Percentiles rank a stretch among this genome's conserved stretches.
Evolutionary conservation across 2,329 filamentous ascomycete genomes (phyloP).

Genomic region (Talaromyces marneffei): DNA sequence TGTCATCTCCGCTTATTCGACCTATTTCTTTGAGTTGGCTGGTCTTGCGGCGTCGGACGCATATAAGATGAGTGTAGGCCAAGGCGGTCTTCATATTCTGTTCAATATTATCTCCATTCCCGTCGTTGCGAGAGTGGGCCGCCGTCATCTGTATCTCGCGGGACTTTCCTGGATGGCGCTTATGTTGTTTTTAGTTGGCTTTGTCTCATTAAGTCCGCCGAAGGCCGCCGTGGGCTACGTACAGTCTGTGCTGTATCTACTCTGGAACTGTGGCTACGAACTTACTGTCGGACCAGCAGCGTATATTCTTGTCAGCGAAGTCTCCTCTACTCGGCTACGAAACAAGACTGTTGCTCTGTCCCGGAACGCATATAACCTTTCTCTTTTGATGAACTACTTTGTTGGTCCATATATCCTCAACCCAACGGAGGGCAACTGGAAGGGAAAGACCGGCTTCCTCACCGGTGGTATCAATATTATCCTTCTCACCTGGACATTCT

Average conservation of each 20-base stretch:
- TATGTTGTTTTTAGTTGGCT: conserved; percentile 34
- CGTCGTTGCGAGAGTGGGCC: conserved; percentile 28
- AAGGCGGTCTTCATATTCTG: conserved; percentile 31
- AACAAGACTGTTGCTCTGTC: conserved; percentile 43
- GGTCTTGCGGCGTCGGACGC: conserved; percentile 27
- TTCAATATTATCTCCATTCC: conserved; percentile 31
- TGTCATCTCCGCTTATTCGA: conserved; percentile 48
- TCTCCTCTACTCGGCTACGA: conserved; percentile 36
- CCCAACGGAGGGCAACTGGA: conserved; percentile 22
- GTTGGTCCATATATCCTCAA: conserved; percentile 39
- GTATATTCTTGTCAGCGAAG: conserved; percentile 46
- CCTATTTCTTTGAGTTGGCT: conserved; percentile 46
- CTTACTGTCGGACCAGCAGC: conserved; percentile 38
- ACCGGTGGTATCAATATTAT: conserved; percentile 19
- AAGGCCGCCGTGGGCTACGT: conserved; percentile 28
- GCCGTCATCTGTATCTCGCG: conserved; percentile 27
- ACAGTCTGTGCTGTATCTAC: conserved; percentile 32
- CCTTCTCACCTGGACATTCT: conserved; percentile 9
- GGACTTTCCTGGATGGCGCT: conserved; percentile 29
- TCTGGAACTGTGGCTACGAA: conserved; percentile 39
- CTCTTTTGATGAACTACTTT: conserved; percentile 37
- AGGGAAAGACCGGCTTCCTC: conserved; percentile 27
- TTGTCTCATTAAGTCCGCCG: conserved; percentile 39
- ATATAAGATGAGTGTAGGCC: conserved; percentile 34
- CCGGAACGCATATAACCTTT: conserved; percentile 35